These are phyloP conservation scores for Anthostomella pinea DNA, from an alignment of 2,329 filamentous ascomycete genomes.

Conservation along the genomic window DNA sequence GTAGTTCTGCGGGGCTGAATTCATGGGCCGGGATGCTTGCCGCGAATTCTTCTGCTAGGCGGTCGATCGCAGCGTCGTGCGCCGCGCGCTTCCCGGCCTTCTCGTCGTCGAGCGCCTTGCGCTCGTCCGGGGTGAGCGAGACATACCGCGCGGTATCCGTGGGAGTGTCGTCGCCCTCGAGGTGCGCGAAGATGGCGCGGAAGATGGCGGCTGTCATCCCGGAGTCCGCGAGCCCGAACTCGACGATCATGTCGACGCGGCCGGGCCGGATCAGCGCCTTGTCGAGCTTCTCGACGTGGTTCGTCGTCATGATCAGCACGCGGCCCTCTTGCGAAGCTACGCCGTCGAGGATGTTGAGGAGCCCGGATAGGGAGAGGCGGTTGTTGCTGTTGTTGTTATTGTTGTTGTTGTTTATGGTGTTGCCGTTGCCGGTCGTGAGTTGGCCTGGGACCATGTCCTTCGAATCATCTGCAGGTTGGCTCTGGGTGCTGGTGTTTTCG, in stretches of 20 bases:
- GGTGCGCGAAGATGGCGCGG: slow-evolving; percentile 53
- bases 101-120: slow-evolving; percentile 24
- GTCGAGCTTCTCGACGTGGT: slow-evolving; percentile 60
- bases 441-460: slow-evolving; percentile 34
- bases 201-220: slow-evolving; percentile 55
- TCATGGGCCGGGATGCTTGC: slow-evolving; percentile 49
- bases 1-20: slow-evolving; percentile 60
- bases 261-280: slow-evolving; percentile 61
- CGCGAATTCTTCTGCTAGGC: slow-evolving; percentile 48
- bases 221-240: slow-evolving; percentile 53
- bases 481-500: slow-evolving; percentile 12
- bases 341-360: slow-evolving; percentile 80
- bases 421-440: slow-evolving; percentile 29
- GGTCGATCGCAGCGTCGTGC: slow-evolving; percentile 40
- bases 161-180: slow-evolving; percentile 45
- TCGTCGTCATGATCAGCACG: slow-evolving; percentile 66
- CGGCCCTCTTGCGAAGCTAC: slow-evolving; percentile 62
- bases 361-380: slow-evolving; percentile 67
- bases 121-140: slow-evolving; percentile 30
- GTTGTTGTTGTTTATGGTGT: slow-evolving; percentile 21
- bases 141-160: slow-evolving; percentile 22
- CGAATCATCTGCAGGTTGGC: slow-evolving; percentile 11
- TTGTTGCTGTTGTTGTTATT: slow-evolving; percentile 8
- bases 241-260: slow-evolving; percentile 58
- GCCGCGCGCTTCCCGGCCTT: slow-evolving; percentile 33